phyloP scores from a whole-genome alignment of 2,329 filamentous ascomycete genomes.

The Venturia aucupariae region DNA sequence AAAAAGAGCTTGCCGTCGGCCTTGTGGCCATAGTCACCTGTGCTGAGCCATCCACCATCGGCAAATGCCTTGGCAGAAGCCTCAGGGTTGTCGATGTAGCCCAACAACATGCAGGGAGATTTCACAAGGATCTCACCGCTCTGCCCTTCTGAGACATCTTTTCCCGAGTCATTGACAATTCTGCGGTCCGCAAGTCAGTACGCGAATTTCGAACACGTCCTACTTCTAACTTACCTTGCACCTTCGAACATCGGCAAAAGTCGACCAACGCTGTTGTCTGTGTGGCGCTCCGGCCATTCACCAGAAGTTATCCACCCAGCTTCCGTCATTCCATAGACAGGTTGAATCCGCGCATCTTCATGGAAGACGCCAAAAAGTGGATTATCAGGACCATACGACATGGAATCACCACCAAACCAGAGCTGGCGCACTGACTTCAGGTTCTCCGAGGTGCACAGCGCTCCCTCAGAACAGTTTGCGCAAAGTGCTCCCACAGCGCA shows the following conservation, averaged over 20 bases:
- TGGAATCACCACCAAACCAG: conserved; percentile 38
- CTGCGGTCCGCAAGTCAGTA: conserved; percentile 2
- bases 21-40: conserved; percentile 15
- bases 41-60: conserved; percentile 15
- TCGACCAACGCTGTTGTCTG: conserved; percentile 19
- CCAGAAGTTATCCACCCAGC: conserved; percentile 26
- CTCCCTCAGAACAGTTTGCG: conserved; percentile 27
- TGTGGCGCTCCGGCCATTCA: conserved; percentile 18
- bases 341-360: conserved; percentile 34
- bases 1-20: conserved; percentile 15
- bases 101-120: conserved; percentile 12
- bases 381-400: conserved; percentile 42
- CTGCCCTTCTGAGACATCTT: conserved; percentile 4
- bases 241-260: conserved; percentile 19
- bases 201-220: background rate
- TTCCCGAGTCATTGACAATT: conserved; percentile 12
- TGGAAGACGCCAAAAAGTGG: conserved; percentile 36
- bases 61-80: conserved; percentile 13
- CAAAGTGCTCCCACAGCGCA: conserved; percentile 13
- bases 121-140: conserved; percentile 14
- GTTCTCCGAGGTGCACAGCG: conserved; percentile 35
- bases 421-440: conserved; percentile 32
- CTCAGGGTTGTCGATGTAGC: conserved; percentile 16
- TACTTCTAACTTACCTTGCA: background rate
- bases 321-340: conserved; percentile 30